phyloP scores from a whole-genome alignment of 2,329 filamentous ascomycete species.

The Iodosphaeria phyllophila region DNA sequence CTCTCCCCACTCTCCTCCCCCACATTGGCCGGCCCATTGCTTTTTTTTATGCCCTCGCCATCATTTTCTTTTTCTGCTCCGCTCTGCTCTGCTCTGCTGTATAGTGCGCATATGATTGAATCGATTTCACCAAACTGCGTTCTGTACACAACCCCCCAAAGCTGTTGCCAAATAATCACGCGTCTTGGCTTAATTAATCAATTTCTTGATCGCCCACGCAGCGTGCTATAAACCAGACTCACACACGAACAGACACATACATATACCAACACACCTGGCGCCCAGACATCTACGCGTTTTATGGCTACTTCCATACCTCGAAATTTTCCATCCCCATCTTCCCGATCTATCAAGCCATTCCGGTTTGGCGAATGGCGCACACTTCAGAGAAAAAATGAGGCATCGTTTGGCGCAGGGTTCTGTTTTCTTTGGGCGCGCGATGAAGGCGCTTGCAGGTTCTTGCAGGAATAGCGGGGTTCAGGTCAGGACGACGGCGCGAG shows the following conservation, averaged over 20 bases:
- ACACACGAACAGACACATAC: too few relatives aligned
- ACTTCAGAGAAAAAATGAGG: constrained; percentile 15
- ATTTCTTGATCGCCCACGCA: neutral
- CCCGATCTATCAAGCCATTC: constrained; percentile 12
- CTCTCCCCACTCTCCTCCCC: neutral
- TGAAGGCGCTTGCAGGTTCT: too few relatives aligned
- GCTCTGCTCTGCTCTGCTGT: neutral
- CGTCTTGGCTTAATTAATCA: neutral
- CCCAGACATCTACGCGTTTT: neutral
- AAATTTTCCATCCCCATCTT: constrained; percentile 1
- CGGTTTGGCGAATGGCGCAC: constrained; percentile 22
- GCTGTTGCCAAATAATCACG: neutral
- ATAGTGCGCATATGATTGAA: neutral
- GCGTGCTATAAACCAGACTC: neutral
- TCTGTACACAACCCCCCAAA: neutral
- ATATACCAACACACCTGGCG: too few relatives aligned
- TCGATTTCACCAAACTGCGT: neutral
- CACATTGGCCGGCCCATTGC: neutral
- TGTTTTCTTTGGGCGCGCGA: constrained; percentile 10
- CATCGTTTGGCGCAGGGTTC: constrained; percentile 14
- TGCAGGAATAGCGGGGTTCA: too few relatives aligned
- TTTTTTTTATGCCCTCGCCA: neutral
- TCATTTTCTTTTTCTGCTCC: too few relatives aligned
- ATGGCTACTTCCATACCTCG: neutral
- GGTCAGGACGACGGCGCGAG: too few relatives aligned